Base-by-base conservation (phyloP, 2,329 filamentous ascomycete genomes). In the Fusarium buxicola region DNA sequence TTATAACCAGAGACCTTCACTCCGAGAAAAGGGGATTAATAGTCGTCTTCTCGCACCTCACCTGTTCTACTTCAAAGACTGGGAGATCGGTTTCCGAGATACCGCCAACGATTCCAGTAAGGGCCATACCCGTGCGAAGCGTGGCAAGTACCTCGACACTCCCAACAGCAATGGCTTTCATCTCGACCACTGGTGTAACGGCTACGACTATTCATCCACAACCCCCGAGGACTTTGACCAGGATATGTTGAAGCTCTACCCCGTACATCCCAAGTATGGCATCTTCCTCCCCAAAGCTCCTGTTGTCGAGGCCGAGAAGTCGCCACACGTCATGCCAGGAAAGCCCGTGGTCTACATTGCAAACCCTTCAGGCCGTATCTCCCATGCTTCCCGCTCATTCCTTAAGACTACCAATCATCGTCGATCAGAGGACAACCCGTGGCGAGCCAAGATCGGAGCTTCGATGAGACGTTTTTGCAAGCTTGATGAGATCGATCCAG, bases 61-160 rank as follows among this genome's bases (percentile, higher is more conserved):
- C 7, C 63, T 79, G 1, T 83, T 82, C 60, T 74, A 78, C 47
- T 86, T 80, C 53, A 77, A 83, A 32, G 75, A 82, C 8, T 76
- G 81, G 55, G 84, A 87, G 68, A 87, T 88, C 58, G 85, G 85
- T 12, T 87, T 86, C 71, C 80, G 83, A 18, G 85, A 87, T 66
- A 85, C 83, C 5, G 80, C 80, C 58, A 87, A 87, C 57, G 83
- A 85, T 63, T 80, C 81, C 27, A 78, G 78, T 57, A 82, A 84
- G 54, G 82, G 82, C 18, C 82, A 83, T 41, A 85, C 81, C 30
- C 80, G 79, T 63, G 79, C 79, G 12, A 81, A 82, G 58, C 78
- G 84, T 45, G 84, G 84, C 66, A 82, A 80, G 69, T 86, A 81
- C 65, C 76, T 85, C 41, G 78, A 82, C 60, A 81, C 78, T 25